Percentiles rank a stretch among this genome's conserved stretches.
phyloP scores from a whole-genome alignment of 495 filamentous ascomycete species.

The Neurospora sp. region DNA sequence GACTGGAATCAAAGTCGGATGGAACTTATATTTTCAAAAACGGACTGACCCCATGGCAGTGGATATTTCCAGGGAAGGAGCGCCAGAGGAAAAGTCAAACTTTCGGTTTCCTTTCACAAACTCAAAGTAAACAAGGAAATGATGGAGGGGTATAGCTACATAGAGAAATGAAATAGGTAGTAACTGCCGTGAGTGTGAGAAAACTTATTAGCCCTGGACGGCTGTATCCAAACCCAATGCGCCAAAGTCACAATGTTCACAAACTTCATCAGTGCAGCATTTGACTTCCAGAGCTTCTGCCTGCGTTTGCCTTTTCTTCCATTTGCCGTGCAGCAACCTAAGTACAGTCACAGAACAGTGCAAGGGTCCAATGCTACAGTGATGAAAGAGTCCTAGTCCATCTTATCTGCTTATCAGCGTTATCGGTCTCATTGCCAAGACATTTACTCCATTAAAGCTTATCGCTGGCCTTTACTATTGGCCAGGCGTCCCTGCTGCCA shows the following conservation, averaged over 20 bases:
- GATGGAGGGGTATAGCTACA: background rate
- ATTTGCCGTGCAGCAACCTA: background rate
- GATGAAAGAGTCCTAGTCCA: background rate
- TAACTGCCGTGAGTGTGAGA: background rate
- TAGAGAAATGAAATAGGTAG: background rate
- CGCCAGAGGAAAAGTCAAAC: background rate
- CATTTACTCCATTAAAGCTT: background rate
- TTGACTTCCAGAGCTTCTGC: background rate
- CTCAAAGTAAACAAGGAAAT: background rate
- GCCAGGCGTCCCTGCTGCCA: background rate
- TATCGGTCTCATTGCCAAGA: background rate
- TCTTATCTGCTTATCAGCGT: background rate
- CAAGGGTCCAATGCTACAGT: conserved; percentile 4
- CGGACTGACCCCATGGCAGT: background rate
- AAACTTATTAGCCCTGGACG: background rate
- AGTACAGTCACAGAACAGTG: background rate
- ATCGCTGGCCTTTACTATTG: conserved; percentile 2
- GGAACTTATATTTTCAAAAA: background rate
- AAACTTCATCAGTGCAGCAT: background rate
- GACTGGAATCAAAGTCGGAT: background rate
- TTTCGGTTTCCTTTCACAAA: background rate
- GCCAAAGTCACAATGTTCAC: background rate
- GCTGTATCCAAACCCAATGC: background rate
- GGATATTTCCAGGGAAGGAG: background rate
- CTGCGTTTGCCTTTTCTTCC: background rate